Evolutionary conservation across 1,139 yeast species (phyloP), one percentile per base, ranked within the genome.

Genomic region (Scheffersomyces parashehatae): DNA sequence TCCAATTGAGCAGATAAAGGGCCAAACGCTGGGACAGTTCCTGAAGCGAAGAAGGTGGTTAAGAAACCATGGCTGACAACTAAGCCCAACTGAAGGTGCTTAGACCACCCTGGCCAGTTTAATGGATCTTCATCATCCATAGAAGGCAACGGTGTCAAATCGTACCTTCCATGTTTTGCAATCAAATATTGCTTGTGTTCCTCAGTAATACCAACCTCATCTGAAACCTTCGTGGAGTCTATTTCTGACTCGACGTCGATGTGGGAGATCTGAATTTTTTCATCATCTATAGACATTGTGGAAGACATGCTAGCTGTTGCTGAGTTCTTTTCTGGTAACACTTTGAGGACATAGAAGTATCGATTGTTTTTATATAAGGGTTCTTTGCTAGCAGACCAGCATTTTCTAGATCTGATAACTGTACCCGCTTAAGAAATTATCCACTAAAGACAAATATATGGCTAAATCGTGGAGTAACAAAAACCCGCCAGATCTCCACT

Each of bases 41-140:
- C 61, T 3, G 59, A 53, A n/a, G 61, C 61, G 50, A 54, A 50
- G 33, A 56, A 56, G 11, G 60, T 55, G 6, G 54, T 46, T 30
- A 49, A 44, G 34, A 56, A 56, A 3, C 56, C 59, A 42, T 56
- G 58, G 37, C 53, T 51, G 9, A 57, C 52, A 28, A 56, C 48
- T 57, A 56, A 50, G 2, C 47, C 49, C 32, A 56, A 44, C 41
- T 56, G 58, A 11, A 46, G 32, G 14, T 44, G 33, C 36, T 56
- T 56, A 16, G 37, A 28, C 15, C 39, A 35, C 10, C 41, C 29
- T 10, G 50, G 44, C 61, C 61, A 56, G 33, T 56, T 56, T 20
- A 56, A 44, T 10, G 61, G 61, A 37, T 57, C 60, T 11, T 52
- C 46, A 33, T 53, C 58, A 38, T 47, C 46, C 41, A 45, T 47